phyloP scores from a whole-genome alignment of 306 rosid genomes.

The cucumber (Cucumis sativus) region Cucumber_9930_V3 NC_026657.2:34251501-34252000 shows the following conservation, averaged over 20 bases:
- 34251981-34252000: neutral
- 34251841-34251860: neutral
- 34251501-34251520: slow-evolving; percentile 88
- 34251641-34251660: slow-evolving; percentile 77
- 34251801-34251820: neutral
- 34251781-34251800: neutral
- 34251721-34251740: neutral
- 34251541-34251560: slow-evolving; percentile 43
- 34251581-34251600: slow-evolving; percentile 67
- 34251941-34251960: neutral
- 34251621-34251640: slow-evolving; percentile 84
- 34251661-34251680: neutral
- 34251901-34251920: neutral
- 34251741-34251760: neutral
- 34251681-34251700: neutral
- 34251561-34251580: slow-evolving; percentile 37
- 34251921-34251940: neutral
- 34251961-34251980: too few relatives aligned
- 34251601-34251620: slow-evolving; percentile 84
- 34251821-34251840: neutral
- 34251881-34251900: neutral
- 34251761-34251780: neutral
- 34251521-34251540: slow-evolving; percentile 64
- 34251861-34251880: neutral
- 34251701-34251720: neutral